These are phyloP conservation scores for Themeda triandra DNA, from an alignment of 176 grass and related monocot genomes.

Conservation along the genomic window DNA sequence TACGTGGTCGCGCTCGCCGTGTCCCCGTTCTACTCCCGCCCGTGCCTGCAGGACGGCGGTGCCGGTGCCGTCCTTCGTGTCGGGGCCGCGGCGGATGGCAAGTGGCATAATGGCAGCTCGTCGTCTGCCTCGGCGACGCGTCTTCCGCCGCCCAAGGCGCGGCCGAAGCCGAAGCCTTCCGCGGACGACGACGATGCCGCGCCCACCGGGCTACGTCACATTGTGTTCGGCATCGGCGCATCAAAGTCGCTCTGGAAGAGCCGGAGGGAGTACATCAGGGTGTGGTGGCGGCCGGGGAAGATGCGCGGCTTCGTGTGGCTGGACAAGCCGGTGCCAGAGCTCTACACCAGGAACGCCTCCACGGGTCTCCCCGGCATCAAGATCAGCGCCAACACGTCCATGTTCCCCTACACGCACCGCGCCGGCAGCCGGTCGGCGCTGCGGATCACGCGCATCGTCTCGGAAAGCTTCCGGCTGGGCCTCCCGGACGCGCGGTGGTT, in stretches of 20 bases:
- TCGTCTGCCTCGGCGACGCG: background rate
- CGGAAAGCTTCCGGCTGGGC: conserved; percentile 68
- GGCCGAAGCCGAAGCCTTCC: too few species aligned
- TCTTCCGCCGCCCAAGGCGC: background rate
- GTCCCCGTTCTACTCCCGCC: conserved; percentile 30
- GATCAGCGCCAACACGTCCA: conserved; percentile 58
- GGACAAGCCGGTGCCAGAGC: conserved; percentile 67
- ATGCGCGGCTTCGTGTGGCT: conserved; percentile 97
- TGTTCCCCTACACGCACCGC: conserved; percentile 77
- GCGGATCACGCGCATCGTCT: conserved; percentile 79
- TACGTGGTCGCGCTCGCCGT: conserved; percentile 36
- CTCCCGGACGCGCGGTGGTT: conserved; percentile 70
- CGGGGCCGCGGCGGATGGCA: background rate
- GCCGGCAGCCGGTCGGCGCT: conserved; percentile 71
- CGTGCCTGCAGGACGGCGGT: conserved; percentile 14
- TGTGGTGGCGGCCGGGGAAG: conserved; percentile 75
- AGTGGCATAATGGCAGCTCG: background rate
- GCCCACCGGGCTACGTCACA: conserved; percentile 67
- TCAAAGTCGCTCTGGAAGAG: conserved; percentile 68
- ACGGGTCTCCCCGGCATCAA: conserved; percentile 51
- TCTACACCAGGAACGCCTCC: conserved; percentile 42
- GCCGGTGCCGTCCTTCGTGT: background rate
- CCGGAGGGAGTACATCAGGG: conserved; percentile 81
- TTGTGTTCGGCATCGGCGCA: conserved; percentile 90
- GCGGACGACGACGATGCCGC: background rate